A percentile compares a stretch with the other conserved stretches of the same genome.
These are phyloP conservation scores for Tricholoma terreum DNA, from an alignment of 768 basidiomycete genomes.

Conservation along the genomic window DNA sequence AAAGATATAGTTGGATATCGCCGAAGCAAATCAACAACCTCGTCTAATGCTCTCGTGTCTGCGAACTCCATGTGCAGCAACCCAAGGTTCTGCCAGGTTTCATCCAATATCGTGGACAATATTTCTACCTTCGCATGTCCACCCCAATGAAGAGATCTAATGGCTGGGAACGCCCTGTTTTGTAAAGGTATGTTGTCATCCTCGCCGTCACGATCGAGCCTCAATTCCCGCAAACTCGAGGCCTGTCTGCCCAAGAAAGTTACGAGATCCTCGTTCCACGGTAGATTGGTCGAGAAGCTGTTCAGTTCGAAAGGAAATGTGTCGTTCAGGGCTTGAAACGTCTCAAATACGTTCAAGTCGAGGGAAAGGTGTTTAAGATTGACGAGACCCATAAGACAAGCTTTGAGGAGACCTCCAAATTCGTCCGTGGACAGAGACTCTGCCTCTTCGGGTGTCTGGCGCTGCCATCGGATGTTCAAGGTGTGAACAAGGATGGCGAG, in stretches of 20 bases:
- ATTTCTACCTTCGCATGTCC: neutral
- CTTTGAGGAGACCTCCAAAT: neutral
- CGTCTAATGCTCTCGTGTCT: neutral
- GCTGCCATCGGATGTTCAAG: neutral
- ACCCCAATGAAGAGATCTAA: neutral
- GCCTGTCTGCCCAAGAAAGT: neutral
- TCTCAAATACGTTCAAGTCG: neutral
- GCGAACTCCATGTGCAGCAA: neutral
- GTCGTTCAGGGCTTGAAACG: neutral
- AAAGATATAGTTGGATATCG: neutral
- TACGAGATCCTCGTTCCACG: neutral
- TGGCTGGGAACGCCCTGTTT: neutral
- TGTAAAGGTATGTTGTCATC: neutral
- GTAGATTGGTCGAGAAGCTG: neutral
- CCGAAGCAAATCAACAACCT: neutral
- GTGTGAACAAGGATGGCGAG: neutral
- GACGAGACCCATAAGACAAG: neutral
- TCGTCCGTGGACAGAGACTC: neutral
- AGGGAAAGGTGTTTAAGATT: neutral
- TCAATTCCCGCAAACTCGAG: neutral
- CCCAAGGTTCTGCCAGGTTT: neutral
- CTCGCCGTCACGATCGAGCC: neutral
- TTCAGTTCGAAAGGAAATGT: neutral
- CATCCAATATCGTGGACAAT: neutral
- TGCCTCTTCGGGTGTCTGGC: neutral